Percentiles rank a stretch among this genome's conserved stretches.
phyloP scores from a whole-genome alignment of 129 eudicot species.

The Artemisia annua region DNA sequence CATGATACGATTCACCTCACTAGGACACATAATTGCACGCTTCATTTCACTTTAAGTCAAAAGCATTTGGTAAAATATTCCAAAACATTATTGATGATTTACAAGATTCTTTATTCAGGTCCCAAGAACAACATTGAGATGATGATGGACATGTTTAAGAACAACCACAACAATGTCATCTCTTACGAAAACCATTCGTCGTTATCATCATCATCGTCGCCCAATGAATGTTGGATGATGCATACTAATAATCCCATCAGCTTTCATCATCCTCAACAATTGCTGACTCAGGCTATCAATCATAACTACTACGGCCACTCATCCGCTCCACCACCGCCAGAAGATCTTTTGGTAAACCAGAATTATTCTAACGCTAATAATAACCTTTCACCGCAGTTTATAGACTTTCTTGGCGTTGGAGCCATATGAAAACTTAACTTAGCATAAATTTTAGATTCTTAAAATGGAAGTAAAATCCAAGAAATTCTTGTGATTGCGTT shows the following conservation, averaged over 20 bases:
- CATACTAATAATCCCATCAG: constrained; percentile 28
- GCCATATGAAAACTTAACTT: constrained; percentile 45
- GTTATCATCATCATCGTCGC: constrained; percentile 8
- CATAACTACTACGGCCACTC: constrained; percentile 35
- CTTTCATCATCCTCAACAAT: constrained; percentile 20
- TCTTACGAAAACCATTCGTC: constrained; percentile 23
- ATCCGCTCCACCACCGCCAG: constrained; percentile 21
- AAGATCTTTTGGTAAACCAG: constrained; percentile 40
- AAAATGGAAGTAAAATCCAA: constrained; percentile 14
- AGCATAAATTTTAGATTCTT: not conserved
- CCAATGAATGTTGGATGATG: constrained; percentile 14
- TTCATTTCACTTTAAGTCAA: no score
- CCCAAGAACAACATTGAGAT: constrained; percentile 38
- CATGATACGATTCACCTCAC: no score
- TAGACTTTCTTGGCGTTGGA: constrained; percentile 99
- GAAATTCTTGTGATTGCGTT: no score
- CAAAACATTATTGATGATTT: no score
- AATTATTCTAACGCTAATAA: constrained; percentile 29
- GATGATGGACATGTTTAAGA: constrained; percentile 54
- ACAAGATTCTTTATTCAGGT: constrained; percentile 40
- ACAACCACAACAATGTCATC: constrained; percentile 22
- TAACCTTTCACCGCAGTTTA: constrained; percentile 58
- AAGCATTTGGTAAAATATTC: no score
- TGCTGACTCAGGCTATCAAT: constrained; percentile 32
- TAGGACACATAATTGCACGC: no score